Base-by-base conservation (phyloP, 306 rosid genomes). In the Canavalia gladiata region DNA sequence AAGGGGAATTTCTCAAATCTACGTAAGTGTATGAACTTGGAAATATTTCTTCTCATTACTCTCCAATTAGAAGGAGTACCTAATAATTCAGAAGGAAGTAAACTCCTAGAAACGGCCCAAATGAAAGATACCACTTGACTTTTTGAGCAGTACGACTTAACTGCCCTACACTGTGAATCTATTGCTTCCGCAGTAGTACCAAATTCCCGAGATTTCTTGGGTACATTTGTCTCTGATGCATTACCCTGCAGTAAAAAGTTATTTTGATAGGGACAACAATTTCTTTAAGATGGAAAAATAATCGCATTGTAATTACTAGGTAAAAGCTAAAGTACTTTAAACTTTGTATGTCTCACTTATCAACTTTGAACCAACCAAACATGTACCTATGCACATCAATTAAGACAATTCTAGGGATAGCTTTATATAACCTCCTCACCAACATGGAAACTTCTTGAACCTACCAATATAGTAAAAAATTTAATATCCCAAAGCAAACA, bases 31-130 rank as follows among this genome's bases (percentile, higher is more conserved):
- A 95, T 86, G 82, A 93, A 95, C 86, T 87, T 93, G 45, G 76
- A 88, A 88, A 95, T 89, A 80, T 91, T 95, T 89, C 84, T 91
- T 68, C 85, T 91, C 84, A 95, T 59, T 75, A 76, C 86, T 86
- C 97, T 92, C 97, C 94, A 89, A 74, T 90, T 87, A 68, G 86
- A 84, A 82, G 91, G 81, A 81, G 90, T 86, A 34, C 99, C 99
- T 52, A 95, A 82, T 82, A 95, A 80, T 62, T 95, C 95, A 2
- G 82, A 72, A 69, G 99, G 97, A 77, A 95, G 83, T 54, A 95
- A 73, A 76, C 94, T 89, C 80, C 95, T 86, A 81, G 94, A 93
- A 80, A 82, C 94, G 76, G 99, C 99, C 99, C 99, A 95, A 75
- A 95, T 81, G 82, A 86, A 95, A 31, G 99, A 91, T 35, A 87